A percentile compares a stretch with the other conserved stretches of the same genome.
Conservation (phyloP, 2,329 filamentous ascomycete genomes). For the Pezicula neosporulosa region DNA sequence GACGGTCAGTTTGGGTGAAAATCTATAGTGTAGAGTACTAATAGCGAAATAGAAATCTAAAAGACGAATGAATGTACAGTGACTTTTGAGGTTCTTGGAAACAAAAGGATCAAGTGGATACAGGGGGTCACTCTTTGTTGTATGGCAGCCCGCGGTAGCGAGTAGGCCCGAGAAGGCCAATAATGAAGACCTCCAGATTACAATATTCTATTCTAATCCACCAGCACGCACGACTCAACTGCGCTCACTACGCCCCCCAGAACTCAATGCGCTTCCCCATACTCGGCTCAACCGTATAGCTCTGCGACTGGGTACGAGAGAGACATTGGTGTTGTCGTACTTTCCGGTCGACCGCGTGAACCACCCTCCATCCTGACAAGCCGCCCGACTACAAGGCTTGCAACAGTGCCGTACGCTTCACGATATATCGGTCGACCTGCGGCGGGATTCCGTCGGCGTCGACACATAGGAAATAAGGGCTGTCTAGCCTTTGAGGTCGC, state of each 20-base stretch:
- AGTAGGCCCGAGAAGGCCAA: too few species aligned
- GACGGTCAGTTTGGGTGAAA: too few species aligned
- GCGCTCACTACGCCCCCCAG: conserved; percentile 4
- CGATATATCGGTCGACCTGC: conserved; percentile 16
- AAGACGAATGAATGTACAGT: too few species aligned
- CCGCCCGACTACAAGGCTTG: neutral
- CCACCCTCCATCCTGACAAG: conserved; percentile 6
- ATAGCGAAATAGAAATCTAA: too few species aligned
- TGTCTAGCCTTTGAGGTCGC: conserved; percentile 14
- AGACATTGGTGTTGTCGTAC: conserved; percentile 5
- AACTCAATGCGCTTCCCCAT: conserved; percentile 18
- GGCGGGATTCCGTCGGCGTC: conserved; percentile 19
- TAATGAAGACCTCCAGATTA: conserved; percentile 3
- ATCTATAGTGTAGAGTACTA: too few species aligned
- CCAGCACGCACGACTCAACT: conserved; percentile 11
- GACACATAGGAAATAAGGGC: conserved; percentile 12
- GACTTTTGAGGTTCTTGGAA: too few species aligned
- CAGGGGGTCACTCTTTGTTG: neutral
- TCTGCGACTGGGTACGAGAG: conserved; percentile 15
- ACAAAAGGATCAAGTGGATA: too few species aligned
- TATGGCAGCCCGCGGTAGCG: conserved; percentile 1
- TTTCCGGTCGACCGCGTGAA: conserved; percentile 4
- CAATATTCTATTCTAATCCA: conserved; percentile 9
- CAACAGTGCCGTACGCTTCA: conserved; percentile 1
- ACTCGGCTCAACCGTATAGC: neutral